Evolutionary conservation across 1,284 basidiomycete genomes (phyloP), one percentile per base, ranked within the genome.

Genomic region (Cryptococcus sp.): DNA sequence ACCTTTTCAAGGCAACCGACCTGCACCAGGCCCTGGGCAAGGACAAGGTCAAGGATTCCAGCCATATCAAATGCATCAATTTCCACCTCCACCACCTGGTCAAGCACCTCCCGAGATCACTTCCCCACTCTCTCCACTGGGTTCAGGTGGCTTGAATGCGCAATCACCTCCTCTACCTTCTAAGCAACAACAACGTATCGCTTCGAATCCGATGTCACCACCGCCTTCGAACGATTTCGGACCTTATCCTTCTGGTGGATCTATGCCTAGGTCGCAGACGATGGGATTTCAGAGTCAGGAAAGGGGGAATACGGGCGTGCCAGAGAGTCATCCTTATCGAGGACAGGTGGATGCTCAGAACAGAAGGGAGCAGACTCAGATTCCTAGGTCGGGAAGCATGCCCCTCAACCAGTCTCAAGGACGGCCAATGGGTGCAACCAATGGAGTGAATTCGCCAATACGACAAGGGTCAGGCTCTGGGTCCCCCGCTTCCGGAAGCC

Each of bases 231-330:
- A 22, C 43, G 44, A 44, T 25, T 31, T 41, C 34, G 52, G 34
- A 22, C 46, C 37, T 36, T 50, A 39, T 49, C 47, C 47, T 43
- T 51, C 44, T 46, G 52, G 36, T 52, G 53, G 41, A 56, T 56
- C 14, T 22, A 42, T 41, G 62, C 68, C 41, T 55, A 70, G 46
- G 63, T 72, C 50, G 53, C 75, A 50, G 66, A 74, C 57, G 60
- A 73, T 57, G 70, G 74, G 63, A 2, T 60, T 60, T 19, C 44
- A 19, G 19, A 32, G 14, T 28, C 48, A 24, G 19, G 45, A 49
- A 25, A 47, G 45, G 13, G 50, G 49, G 11, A 28, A 53, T 16
- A 45, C 43, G 24, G 41, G 55, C 21, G 49, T 57, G 2, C 53
- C 56, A 10, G 59, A 62, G n/a, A 56, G 53, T 9, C 54, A 62